Base-by-base conservation (phyloP, 768 basidiomycete genomes). In the Daedaleopsis sinensis region DNA sequence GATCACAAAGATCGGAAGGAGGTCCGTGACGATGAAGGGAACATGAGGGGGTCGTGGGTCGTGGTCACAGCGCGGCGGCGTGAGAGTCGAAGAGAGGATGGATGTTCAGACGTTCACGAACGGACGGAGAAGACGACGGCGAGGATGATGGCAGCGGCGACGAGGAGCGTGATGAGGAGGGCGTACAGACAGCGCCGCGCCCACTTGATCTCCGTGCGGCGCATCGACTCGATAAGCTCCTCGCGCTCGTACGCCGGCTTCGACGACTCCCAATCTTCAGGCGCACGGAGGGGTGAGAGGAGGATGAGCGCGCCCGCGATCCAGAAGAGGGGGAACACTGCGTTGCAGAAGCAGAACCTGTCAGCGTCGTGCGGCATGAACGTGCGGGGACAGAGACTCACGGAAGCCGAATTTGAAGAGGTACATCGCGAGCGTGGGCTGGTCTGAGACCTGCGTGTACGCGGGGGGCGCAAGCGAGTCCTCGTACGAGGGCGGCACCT, bases 261-360 rank as follows among this genome's bases (percentile, higher is more conserved):
- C 12, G 72, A 63, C 32, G 70, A 58, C 58, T 74, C 73, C 77
- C 74, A 76, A 21, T 67, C 67, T 35, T 62, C 59, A 2, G 80
- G 79, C 5, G 72, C 74, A 38, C 64, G 64, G n/a, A 82, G 73
- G 1, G 81, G 80, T 7, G 72, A 77, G 48, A 75, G 44, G 19
- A 82, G 67, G 49, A 83, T 76, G 65, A 74, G 54, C 9, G 73
- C 67, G 18, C 81, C 80, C 7, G 79, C 66, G 21, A 80, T 46
- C 82, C 83, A 84, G 60, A 82, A 77, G 16, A 75, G 77, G n/a
- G 81, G 81, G 71, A 80, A 82, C 54, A 82, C 81, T 81, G 63
- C 10, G 39, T 38, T 10, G 39, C 39, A 42, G 27, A 59, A 32
- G 52, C 37, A 54, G 19, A 11, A 36, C 32, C 54, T 56, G 58